Conservation (phyloP, 148 eudicot species). For the Spergularia marina region DNA sequence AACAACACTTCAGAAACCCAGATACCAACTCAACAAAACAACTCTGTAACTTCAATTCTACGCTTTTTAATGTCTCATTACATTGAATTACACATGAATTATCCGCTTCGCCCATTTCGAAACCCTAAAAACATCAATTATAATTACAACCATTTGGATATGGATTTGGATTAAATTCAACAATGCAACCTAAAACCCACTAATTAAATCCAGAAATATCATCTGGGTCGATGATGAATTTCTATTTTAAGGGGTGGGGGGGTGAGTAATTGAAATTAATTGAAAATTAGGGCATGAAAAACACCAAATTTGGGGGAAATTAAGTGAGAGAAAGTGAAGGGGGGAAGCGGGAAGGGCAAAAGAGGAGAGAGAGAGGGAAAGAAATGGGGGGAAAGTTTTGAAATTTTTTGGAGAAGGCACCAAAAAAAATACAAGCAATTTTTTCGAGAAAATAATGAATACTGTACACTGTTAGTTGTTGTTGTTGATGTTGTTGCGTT, state of each 20-base stretch:
- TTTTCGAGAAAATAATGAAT: conserved; percentile 18
- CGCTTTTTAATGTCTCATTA: conserved; percentile 2
- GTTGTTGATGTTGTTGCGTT: not conserved
- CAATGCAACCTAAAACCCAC: conserved; percentile 14
- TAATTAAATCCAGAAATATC: not conserved
- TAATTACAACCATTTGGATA: not conserved
- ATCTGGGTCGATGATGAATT: conserved; percentile 14
- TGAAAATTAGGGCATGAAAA: not conserved
- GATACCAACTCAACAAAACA: conserved; percentile 34
- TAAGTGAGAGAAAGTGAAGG: conserved; percentile 8
- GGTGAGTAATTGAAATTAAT: not conserved
- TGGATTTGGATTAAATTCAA: not conserved
- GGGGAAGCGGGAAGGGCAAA: conserved; percentile 13
- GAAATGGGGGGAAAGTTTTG: conserved; percentile 10
- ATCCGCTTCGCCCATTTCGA: conserved; percentile 29
- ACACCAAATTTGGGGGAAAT: not conserved
- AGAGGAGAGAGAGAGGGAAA: conserved; percentile 7
- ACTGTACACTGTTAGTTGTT: not conserved
- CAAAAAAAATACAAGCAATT: not conserved
- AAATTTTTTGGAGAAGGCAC: conserved; percentile 15
- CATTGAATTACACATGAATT: conserved; percentile 31
- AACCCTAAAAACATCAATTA: conserved; percentile 40
- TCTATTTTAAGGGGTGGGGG: not conserved
- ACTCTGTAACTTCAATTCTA: conserved; percentile 26
- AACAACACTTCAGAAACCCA: conserved; percentile 26